Evolutionary conservation across 164 flowering plant genomes (phyloP), one percentile per base, ranked within the genome.

Genomic region (Aristolochia californica): DNA sequence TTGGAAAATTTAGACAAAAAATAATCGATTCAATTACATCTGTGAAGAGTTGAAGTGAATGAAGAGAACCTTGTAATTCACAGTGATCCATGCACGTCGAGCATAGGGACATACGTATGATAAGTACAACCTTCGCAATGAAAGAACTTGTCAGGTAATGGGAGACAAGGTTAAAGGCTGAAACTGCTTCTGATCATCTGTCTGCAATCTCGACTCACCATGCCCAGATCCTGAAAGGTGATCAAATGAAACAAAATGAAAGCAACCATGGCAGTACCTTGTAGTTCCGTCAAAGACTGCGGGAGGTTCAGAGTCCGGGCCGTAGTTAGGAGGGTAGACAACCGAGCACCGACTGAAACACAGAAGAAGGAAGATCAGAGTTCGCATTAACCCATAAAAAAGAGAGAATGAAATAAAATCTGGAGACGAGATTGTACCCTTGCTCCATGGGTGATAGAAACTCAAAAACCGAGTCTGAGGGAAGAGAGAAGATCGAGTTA

Each of bases 11-110:
- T n/a, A n/a, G n/a, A n/a, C n/a, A n/a, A n/a, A n/a, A n/a, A n/a
- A n/a, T n/a, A n/a, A n/a, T n/a, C n/a, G n/a, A n/a, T n/a, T n/a
- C n/a, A n/a, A n/a, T n/a, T n/a, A n/a, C n/a, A n/a, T n/a, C n/a
- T n/a, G n/a, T n/a, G n/a, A 34, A 0, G 1, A 34, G 10, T 34
- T 34, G 40, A 4, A 34, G 40, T 12, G 10, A 34, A 34, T 4
- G 8, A 16, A 13, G n/a, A 50, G 17, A 58, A 83, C 95, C 95
- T 87, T 87, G 63, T 68, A 77, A 56, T 87, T 87, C 52, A 91
- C 67, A 16, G 95, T 57, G 65, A 87, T 84, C 91, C 95, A 87
- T 24, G 65, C 85, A 21, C 95, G 89, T 66, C 84, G 95, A 0
- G 91, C 95, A 70, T 71, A 87, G 1, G 91, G 95, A 70, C 95